Percentiles rank a stretch among this genome's conserved stretches.
Conservation (phyloP, 2,329 filamentous ascomycete species). For the Aspergillus sp. region DNA sequence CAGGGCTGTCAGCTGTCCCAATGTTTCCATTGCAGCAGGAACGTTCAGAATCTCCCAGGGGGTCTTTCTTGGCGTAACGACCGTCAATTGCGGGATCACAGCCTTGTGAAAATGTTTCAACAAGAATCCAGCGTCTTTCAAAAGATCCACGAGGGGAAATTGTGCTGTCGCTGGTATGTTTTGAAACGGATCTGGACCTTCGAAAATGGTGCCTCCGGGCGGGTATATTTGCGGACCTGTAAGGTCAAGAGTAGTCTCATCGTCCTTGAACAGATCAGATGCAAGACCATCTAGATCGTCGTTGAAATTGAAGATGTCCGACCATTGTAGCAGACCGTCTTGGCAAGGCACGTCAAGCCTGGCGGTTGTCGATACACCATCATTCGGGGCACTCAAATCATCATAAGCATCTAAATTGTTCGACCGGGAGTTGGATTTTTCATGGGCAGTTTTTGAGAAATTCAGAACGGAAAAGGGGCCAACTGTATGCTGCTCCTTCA, state of each 20-base stretch:
- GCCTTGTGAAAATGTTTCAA: constrained; percentile 28
- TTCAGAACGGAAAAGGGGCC: constrained; percentile 28
- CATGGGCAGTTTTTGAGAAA: too few relatives aligned
- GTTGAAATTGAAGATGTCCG: constrained; percentile 26
- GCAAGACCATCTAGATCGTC: constrained; percentile 15
- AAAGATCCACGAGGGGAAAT: constrained; percentile 4
- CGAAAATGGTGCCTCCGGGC: constrained; percentile 2
- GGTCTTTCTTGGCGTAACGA: constrained; percentile 26
- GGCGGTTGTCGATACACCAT: constrained; percentile 9
- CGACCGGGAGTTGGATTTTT: too few relatives aligned
- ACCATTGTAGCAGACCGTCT: constrained; percentile 29
- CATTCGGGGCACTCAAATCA: constrained; percentile 6
- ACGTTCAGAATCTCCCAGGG: constrained; percentile 31
- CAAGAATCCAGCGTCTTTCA: constrained; percentile 19
- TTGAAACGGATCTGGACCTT: constrained; percentile 2
- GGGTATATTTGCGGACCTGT: not conserved
- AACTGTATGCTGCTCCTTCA: constrained; percentile 17
- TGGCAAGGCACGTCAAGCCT: constrained; percentile 10
- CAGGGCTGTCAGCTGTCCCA: constrained; percentile 26
- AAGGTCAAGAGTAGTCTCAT: not conserved
- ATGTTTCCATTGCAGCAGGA: constrained; percentile 24
- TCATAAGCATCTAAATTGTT: not conserved
- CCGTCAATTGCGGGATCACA: constrained; percentile 27
- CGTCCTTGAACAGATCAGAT: constrained; percentile 8
- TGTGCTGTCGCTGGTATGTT: constrained; percentile 7